A percentile compares a stretch with the other conserved stretches of the same genome.
phyloP scores from a whole-genome alignment of 1,284 basidiomycete species.

The Cutaneotrichosporon spelunceum region DNA sequence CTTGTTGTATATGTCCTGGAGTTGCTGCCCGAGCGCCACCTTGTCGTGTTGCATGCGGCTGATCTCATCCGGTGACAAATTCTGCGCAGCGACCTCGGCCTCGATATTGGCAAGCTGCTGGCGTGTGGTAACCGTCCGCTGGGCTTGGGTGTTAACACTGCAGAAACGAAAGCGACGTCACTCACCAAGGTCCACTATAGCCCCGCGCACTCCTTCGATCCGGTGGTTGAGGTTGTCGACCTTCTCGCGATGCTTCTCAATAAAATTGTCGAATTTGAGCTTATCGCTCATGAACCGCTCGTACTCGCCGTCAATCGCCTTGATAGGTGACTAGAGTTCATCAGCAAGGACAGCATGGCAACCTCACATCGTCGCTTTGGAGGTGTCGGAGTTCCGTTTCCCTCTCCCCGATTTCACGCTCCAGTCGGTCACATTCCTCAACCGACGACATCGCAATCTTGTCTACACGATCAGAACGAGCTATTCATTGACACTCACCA shows the following conservation, averaged over 20 bases:
- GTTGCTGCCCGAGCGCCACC: slow-evolving; percentile 63
- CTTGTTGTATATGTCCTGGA: slow-evolving; percentile 71
- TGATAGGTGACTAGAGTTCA: slow-evolving; percentile 38
- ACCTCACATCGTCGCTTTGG: slow-evolving; percentile 41
- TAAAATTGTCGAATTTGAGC: slow-evolving; percentile 46
- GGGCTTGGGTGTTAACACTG: slow-evolving; percentile 8
- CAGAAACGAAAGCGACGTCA: neutral
- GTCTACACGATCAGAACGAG: slow-evolving; percentile 23
- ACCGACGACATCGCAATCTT: slow-evolving; percentile 33
- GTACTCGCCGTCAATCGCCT: slow-evolving; percentile 45
- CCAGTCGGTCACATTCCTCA: slow-evolving; percentile 39
- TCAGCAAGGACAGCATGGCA: neutral
- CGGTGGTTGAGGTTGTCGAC: slow-evolving; percentile 42
- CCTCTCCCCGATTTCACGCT: slow-evolving; percentile 32
- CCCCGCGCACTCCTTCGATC: slow-evolving; percentile 31
- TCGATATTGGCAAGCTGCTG: slow-evolving; percentile 62
- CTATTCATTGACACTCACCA: slow-evolving; percentile 50
- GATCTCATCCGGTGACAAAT: slow-evolving; percentile 79
- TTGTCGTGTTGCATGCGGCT: slow-evolving; percentile 79
- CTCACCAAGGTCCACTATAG: slow-evolving; percentile 40
- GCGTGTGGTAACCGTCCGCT: slow-evolving; percentile 12
- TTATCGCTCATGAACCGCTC: slow-evolving; percentile 46
- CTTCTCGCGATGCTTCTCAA: slow-evolving; percentile 45
- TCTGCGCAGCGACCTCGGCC: slow-evolving; percentile 71
- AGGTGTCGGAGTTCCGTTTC: slow-evolving; percentile 40